phyloP scores from a whole-genome alignment of 108 stramenopile genomes.

The Schizochytrium sp. region DNA sequence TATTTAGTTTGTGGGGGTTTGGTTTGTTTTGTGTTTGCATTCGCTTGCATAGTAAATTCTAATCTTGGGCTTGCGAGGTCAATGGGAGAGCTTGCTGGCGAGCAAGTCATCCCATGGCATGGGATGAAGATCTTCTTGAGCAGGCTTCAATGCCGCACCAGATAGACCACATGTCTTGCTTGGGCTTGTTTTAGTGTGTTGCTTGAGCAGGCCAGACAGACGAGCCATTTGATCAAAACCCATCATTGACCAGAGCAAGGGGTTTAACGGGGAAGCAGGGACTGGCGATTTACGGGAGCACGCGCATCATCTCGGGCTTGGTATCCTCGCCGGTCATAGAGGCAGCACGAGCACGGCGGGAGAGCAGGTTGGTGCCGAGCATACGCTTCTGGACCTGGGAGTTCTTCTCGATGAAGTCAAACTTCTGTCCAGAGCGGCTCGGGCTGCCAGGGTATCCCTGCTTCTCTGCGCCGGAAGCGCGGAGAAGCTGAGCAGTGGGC shows the following conservation, averaged over 20 bases:
- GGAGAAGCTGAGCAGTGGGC: constrained; percentile 43
- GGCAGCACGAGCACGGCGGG: constrained; percentile 15
- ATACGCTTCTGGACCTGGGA: constrained; percentile 37
- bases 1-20: no score
- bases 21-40: no score
- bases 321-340: constrained; percentile 22
- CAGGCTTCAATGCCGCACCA: no score
- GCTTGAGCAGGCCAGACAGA: background rate
- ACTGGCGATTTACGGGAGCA: background rate
- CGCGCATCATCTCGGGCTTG: constrained; percentile 53
- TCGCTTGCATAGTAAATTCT: no score
- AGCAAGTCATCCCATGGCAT: no score
- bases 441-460: background rate
- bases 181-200: background rate
- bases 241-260: background rate
- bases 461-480: background rate
- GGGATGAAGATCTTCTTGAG: no score
- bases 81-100: no score
- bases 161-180: no score
- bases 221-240: background rate
- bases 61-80: no score
- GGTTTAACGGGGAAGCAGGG: background rate
- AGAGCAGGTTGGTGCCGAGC: constrained; percentile 1
- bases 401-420: constrained; percentile 58
- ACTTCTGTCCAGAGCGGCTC: background rate